Evolutionary conservation across 805 yeast genomes (phyloP).

Genomic region (Peterozyma toletana): DNA sequence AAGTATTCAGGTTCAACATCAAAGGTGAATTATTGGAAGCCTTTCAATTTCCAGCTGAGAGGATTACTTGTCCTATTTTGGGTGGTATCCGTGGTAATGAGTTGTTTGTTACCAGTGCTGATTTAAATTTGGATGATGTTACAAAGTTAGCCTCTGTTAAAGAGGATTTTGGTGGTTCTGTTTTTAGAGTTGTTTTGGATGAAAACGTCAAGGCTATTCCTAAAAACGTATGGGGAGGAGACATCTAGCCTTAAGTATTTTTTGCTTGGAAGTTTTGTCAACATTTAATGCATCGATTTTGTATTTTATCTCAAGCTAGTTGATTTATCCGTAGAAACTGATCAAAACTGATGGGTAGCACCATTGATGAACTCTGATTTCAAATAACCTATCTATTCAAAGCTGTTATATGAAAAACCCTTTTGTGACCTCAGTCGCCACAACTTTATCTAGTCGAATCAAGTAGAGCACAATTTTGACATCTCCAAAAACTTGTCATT

Average conservation of each 20-base stretch:
- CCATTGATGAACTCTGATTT: too few relatives aligned
- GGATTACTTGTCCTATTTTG: conserved; percentile 60
- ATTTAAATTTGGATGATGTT: conserved; percentile 30
- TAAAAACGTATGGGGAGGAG: conserved; percentile 21
- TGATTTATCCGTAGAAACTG: too few relatives aligned
- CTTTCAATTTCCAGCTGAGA: conserved; percentile 48
- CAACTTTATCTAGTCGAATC: too few relatives aligned
- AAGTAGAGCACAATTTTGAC: conserved; percentile 5
- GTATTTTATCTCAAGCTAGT: too few relatives aligned
- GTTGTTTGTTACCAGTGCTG: conserved; percentile 64
- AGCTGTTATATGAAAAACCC: too few relatives aligned
- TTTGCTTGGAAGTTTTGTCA: too few relatives aligned
- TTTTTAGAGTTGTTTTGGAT: conserved; percentile 37
- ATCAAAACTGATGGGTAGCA: too few relatives aligned
- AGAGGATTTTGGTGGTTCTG: conserved; percentile 51
- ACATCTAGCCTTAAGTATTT: conserved; percentile 10
- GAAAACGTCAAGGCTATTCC: conserved; percentile 25
- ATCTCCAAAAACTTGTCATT: conserved; percentile 10
- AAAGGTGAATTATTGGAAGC: conserved; percentile 45
- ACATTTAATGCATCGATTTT: too few relatives aligned
- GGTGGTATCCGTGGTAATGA: conserved; percentile 56
- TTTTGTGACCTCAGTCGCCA: too few relatives aligned
- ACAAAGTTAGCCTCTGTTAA: conserved; percentile 19
- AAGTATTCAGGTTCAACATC: conserved; percentile 46
- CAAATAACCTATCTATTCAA: too few relatives aligned